Percentiles rank a stretch among this genome's conserved stretches.
Evolutionary conservation across 2,329 filamentous ascomycete species (phyloP).

Genomic region (Sporothrix inflata): DNA sequence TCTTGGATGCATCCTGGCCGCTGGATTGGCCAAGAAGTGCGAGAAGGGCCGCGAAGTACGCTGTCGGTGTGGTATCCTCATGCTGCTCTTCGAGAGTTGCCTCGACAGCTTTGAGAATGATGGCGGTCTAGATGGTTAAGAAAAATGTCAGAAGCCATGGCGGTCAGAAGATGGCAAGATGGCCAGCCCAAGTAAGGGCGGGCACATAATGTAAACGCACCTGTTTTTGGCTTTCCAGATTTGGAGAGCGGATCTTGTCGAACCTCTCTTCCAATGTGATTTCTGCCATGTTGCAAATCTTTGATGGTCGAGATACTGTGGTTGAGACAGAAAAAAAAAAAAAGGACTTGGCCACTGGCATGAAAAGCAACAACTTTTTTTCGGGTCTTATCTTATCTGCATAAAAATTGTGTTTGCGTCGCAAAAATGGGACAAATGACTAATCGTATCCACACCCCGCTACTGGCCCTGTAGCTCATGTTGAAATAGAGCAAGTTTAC

Average conservation of each 20-base stretch:
- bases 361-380: slow-evolving; percentile 25
- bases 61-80: slow-evolving; percentile 79
- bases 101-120: slow-evolving; percentile 89
- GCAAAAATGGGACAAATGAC: neutral
- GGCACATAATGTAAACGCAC: slow-evolving; percentile 50
- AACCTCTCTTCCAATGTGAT: slow-evolving; percentile 80
- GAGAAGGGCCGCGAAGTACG: slow-evolving; percentile 93
- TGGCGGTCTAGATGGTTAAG: slow-evolving; percentile 68
- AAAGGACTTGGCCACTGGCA: neutral
- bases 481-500: too few relatives aligned
- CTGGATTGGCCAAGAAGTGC: slow-evolving; percentile 81
- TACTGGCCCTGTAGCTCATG: neutral
- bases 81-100: slow-evolving; percentile 89
- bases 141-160: slow-evolving; percentile 19
- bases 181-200: neutral
- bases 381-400: slow-evolving; percentile 31
- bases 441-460: neutral
- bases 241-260: slow-evolving; percentile 95
- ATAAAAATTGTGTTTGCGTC: slow-evolving; percentile 24
- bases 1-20: slow-evolving; percentile 70
- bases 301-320: neutral
- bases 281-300: slow-evolving; percentile 49
- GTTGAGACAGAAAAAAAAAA: neutral
- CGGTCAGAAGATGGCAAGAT: neutral
- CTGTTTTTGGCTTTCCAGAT: slow-evolving; percentile 93